Evolutionary conservation across 1,139 yeast genomes (phyloP).

Genomic region (Hanseniaspora uvarum): DNA sequence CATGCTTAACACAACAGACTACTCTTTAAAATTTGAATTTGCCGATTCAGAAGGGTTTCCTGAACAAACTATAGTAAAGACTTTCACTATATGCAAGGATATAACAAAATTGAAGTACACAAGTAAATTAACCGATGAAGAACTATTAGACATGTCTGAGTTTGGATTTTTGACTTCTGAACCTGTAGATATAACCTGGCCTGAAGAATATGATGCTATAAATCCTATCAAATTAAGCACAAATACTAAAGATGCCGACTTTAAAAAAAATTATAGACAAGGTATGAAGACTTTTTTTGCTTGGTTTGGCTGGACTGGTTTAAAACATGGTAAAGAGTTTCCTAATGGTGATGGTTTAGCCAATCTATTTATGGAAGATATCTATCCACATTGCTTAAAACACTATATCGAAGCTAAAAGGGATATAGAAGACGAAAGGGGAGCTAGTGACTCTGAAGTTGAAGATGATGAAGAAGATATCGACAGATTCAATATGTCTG

Average conservation of each 20-base stretch:
- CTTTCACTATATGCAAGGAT: constrained; percentile 40
- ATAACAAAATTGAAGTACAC: constrained; percentile 19
- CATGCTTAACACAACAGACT: constrained; percentile 37
- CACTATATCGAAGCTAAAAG: constrained; percentile 58
- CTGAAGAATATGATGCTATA: constrained; percentile 42
- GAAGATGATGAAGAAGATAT: constrained; percentile 18
- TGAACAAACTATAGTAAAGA: constrained; percentile 46
- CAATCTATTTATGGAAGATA: constrained; percentile 50
- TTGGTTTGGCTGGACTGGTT: constrained; percentile 69
- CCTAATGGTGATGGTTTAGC: constrained; percentile 64
- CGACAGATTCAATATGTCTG: constrained; percentile 33
- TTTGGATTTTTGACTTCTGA: constrained; percentile 40
- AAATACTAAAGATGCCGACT: constrained; percentile 32
- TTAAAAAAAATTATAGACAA: constrained; percentile 49
- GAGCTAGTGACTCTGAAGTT: constrained; percentile 38
- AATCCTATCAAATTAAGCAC: constrained; percentile 43
- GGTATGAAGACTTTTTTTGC: constrained; percentile 71
- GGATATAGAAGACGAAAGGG: constrained; percentile 42
- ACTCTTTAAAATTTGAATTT: constrained; percentile 48
- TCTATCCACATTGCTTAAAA: constrained; percentile 62
- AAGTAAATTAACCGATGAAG: constrained; percentile 22
- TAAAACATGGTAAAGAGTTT: constrained; percentile 61
- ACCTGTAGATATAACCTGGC: constrained; percentile 50
- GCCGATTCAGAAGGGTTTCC: constrained; percentile 34
- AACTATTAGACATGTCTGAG: constrained; percentile 43